These are phyloP conservation scores for Citrus unshiu DNA, from an alignment of 345 rosid species.

Conservation along the genomic window DNA sequence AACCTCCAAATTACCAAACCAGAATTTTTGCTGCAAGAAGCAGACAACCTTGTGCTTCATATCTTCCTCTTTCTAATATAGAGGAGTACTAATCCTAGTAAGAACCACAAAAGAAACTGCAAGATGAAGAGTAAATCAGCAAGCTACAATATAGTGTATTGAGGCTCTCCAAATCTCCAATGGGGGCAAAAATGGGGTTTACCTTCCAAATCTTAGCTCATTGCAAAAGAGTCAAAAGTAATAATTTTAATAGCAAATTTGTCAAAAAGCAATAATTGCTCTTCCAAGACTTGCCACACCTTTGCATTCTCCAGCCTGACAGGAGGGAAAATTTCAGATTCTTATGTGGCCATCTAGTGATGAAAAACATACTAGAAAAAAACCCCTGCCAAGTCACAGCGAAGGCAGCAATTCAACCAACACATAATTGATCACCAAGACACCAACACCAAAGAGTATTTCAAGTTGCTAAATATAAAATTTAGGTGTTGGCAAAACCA, in stretches of 20 bases:
- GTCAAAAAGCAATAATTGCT: neutral
- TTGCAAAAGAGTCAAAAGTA: neutral
- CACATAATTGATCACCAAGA: neutral
- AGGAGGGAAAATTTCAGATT: neutral
- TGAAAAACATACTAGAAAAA: neutral
- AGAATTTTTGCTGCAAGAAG: neutral
- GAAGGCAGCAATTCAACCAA: neutral
- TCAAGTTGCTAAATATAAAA: neutral
- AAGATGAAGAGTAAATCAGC: neutral
- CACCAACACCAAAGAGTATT: neutral
- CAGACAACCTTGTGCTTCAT: conserved; percentile 2
- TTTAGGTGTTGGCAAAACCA: neutral
- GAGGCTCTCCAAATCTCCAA: neutral
- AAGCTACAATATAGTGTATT: neutral
- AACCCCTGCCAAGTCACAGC: neutral
- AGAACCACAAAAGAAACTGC: neutral
- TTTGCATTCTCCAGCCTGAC: neutral
- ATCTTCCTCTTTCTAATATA: neutral
- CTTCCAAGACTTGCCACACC: neutral
- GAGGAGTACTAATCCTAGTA: neutral
- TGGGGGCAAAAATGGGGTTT: neutral
- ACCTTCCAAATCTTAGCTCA: neutral
- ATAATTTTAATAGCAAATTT: neutral
- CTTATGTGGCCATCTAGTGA: neutral
- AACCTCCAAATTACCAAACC: neutral